A percentile compares a stretch with the other conserved stretches of the same genome.
Evolutionary conservation across 805 yeast species (phyloP).

Genomic region (Pichia occidentalis): DNA sequence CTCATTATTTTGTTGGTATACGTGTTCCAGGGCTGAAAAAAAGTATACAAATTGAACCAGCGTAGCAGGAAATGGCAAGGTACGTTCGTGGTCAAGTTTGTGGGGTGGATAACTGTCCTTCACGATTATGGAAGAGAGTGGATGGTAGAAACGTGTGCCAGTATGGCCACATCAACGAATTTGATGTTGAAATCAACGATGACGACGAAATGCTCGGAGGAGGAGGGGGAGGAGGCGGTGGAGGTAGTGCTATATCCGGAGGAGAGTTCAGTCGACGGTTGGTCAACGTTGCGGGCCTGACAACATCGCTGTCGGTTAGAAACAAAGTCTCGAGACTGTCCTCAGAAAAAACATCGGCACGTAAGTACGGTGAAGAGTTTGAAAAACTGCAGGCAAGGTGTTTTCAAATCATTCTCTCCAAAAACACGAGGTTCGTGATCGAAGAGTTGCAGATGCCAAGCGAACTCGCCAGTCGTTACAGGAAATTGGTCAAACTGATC

Average conservation of each 20-base stretch:
- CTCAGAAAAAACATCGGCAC: conserved; percentile 11
- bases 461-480: conserved; percentile 10
- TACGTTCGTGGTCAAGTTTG: conserved; percentile 68
- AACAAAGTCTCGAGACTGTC: conserved; percentile 13
- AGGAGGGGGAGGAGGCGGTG: conserved; percentile 45
- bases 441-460: conserved; percentile 20
- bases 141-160: conserved; percentile 84
- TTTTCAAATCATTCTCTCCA: conserved; percentile 36
- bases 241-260: no score
- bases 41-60: no score
- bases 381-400: conserved; percentile 17
- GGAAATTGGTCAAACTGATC: conserved; percentile 28
- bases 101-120: conserved; percentile 85
- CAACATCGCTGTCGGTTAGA: conserved; percentile 16
- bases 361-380: conserved; percentile 23
- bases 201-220: conserved; percentile 66
- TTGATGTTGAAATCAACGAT: conserved; percentile 70
- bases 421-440: conserved; percentile 40
- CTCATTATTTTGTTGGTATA: no score
- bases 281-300: conserved; percentile 39
- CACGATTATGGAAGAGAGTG: conserved; percentile 60
- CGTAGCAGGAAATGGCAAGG: conserved; percentile 18
- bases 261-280: conserved; percentile 48
- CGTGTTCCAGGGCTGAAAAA: no score
- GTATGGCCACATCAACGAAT: conserved; percentile 83